phyloP scores from a whole-genome alignment of 179 eudicot species.

The Vitellaria paradoxa region DNA sequence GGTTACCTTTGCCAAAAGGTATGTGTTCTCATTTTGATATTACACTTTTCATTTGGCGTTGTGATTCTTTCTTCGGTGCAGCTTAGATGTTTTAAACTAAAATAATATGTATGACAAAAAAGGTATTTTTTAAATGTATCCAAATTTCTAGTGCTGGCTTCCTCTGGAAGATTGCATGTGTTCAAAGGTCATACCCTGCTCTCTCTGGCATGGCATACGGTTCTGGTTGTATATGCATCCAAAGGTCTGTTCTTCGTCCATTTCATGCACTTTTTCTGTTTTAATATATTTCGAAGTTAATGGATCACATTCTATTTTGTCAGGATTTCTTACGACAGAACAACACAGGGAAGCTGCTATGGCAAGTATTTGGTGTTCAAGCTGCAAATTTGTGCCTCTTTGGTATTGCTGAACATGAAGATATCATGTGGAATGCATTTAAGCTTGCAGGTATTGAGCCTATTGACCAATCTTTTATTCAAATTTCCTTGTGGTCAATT shows the following conservation, averaged over 20 bases:
- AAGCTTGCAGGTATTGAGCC: constrained; percentile 51
- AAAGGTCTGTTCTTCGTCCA: constrained; percentile 49
- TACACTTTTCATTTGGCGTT: not conserved
- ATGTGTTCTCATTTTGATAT: not conserved
- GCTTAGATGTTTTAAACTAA: not conserved
- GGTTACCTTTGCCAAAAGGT: constrained; percentile 97
- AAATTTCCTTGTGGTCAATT: not conserved
- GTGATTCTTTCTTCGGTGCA: too few species aligned
- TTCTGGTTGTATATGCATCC: constrained; percentile 99
- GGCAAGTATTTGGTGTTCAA: constrained; percentile 94
- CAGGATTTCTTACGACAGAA: constrained; percentile 96
- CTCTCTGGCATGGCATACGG: constrained; percentile 65
- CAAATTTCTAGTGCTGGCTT: constrained; percentile 79
- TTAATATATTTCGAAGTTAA: not conserved
- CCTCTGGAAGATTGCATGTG: constrained; percentile 92
- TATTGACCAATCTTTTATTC: not conserved
- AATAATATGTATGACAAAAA: not conserved
- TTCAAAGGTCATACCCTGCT: constrained; percentile 43
- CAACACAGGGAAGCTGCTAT: constrained; percentile 93
- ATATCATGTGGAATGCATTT: constrained; percentile 90
- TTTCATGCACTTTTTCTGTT: not conserved
- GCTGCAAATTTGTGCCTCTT: constrained; percentile 81
- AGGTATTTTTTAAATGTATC: not conserved
- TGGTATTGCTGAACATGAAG: constrained; percentile 90
- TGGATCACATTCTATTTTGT: constrained; percentile 6